Evolutionary conservation across 495 filamentous ascomycete genomes (phyloP), one percentile per base, ranked within the genome.

Genomic region (Thermochaetoides thermophila): DNA sequence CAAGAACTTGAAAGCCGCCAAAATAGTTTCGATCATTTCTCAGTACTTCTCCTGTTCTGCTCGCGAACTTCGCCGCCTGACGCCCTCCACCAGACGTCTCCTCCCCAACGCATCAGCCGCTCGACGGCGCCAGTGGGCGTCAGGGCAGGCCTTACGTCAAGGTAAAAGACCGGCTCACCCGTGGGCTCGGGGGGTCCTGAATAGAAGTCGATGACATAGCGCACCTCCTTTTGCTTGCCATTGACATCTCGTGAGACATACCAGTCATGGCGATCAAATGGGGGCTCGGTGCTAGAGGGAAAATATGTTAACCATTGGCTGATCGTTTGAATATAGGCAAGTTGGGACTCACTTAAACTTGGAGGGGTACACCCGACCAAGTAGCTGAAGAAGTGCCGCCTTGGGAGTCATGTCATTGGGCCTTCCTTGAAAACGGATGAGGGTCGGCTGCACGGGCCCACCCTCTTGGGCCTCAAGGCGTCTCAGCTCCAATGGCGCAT

Each of bases 261-360:
- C 89, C 89, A 97, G 51, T 97, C 89, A 48, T 97, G 89, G 34
- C 89, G 74, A 57, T 97, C 89, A 47, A 97, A 97, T n/a, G 89
- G 89, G 18, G 84, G 81, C 15, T 79, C 76, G 7, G 74, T 71
- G 9, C 75, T 83, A 39, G 26, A 4, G 34, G 15, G 6, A 29
- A 2, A 35, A 17, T 11, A 25, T 24, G 15, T 35, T 35, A 36
- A 32, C 33, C 22, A 5, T n/a, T n/a, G n/a, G n/a, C n/a, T n/a
- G n/a, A n/a, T n/a, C n/a, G n/a, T n/a, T n/a, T n/a, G n/a, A n/a
- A n/a, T n/a, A n/a, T n/a, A n/a, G n/a, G n/a, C 13, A 25, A 60
- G 2, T 1, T 23, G 14, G 19, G 3, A 51, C 74, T 50, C 55
- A 86, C 73, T 56, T 73, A 52, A 84, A 96, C 37, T 68, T 75